phyloP scores from a whole-genome alignment of 768 basidiomycete genomes.

The Termitomyces heimii region DNA sequence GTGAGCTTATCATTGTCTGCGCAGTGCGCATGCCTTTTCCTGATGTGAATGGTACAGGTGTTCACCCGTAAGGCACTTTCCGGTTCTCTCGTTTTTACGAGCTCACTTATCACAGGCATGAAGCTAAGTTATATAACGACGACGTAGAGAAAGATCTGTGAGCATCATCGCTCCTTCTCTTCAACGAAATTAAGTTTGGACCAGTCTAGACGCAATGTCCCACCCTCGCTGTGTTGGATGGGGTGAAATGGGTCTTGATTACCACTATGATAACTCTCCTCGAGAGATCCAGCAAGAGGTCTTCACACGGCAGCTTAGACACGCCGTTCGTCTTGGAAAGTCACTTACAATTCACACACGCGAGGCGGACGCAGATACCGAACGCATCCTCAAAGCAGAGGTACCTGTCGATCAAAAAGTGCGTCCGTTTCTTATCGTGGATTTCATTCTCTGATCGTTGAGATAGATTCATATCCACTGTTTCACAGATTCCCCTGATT shows the following conservation, averaged over 20 bases:
- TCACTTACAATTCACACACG: constrained; percentile 84
- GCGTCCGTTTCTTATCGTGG: constrained; percentile 5
- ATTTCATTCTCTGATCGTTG: not conserved
- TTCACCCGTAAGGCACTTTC: constrained; percentile 55
- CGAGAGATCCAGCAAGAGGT: constrained; percentile 61
- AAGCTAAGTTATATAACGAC: constrained; percentile 65
- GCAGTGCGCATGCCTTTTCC: not conserved
- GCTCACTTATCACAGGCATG: constrained; percentile 39
- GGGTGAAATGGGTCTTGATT: constrained; percentile 88
- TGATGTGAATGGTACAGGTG: constrained; percentile 36
- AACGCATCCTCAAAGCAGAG: constrained; percentile 67
- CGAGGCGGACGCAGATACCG: constrained; percentile 81
- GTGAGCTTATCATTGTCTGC: constrained; percentile 28
- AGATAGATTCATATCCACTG: constrained; percentile 80
- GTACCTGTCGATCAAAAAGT: constrained; percentile 71
- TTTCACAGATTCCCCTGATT: constrained; percentile 76
- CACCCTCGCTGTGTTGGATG: constrained; percentile 83
- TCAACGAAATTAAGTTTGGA: not conserved
- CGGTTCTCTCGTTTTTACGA: not conserved
- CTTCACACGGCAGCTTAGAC: constrained; percentile 61
- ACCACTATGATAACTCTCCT: constrained; percentile 78
- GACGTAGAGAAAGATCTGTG: constrained; percentile 66
- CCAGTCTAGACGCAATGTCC: constrained; percentile 64
- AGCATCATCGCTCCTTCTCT: not conserved
- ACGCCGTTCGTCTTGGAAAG: constrained; percentile 64